phyloP scores from a whole-genome alignment of 2,329 filamentous ascomycete genomes.

The Sclerotinia borealis region DNA sequence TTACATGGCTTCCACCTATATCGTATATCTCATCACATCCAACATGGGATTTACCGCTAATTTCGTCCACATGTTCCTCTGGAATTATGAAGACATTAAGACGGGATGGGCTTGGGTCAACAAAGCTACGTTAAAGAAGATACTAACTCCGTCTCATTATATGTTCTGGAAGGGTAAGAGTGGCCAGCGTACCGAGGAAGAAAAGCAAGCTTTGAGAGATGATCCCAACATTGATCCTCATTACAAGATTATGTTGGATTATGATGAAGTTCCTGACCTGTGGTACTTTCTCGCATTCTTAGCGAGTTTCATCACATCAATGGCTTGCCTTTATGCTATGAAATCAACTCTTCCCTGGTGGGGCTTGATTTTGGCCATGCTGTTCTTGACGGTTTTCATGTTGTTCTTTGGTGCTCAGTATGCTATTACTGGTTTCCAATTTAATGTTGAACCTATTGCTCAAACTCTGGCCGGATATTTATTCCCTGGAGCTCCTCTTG shows the following conservation, averaged over 20 bases:
- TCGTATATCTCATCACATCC: constrained; percentile 37
- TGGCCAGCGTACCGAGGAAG: constrained; percentile 14
- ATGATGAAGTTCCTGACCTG: constrained; percentile 49
- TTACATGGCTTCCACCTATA: constrained; percentile 37
- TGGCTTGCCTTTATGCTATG: constrained; percentile 44
- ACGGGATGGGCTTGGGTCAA: constrained; percentile 27
- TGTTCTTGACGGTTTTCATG: constrained; percentile 30
- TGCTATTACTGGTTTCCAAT: constrained; percentile 44
- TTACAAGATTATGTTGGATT: constrained; percentile 40
- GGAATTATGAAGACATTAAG: constrained; percentile 37
- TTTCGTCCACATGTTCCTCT: constrained; percentile 40
- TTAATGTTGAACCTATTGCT: constrained; percentile 41
- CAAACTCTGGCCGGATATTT: constrained; percentile 44
- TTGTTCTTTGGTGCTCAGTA: constrained; percentile 30
- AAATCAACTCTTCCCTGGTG: constrained; percentile 42
- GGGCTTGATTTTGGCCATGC: constrained; percentile 27
- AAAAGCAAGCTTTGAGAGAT: constrained; percentile 15
- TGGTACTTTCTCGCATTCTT: constrained; percentile 47
- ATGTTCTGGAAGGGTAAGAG: constrained; percentile 20
- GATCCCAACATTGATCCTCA: constrained; percentile 35
- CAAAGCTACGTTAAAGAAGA: constrained; percentile 20
- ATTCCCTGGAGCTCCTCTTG: constrained; percentile 51
- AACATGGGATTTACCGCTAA: constrained; percentile 44
- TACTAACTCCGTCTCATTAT: constrained; percentile 23
- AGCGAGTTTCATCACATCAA: constrained; percentile 40